Percentiles rank a stretch among this genome's conserved stretches.
Conservation (phyloP, 768 basidiomycete species). For the Hygrophoropsis aurantiaca region DNA sequence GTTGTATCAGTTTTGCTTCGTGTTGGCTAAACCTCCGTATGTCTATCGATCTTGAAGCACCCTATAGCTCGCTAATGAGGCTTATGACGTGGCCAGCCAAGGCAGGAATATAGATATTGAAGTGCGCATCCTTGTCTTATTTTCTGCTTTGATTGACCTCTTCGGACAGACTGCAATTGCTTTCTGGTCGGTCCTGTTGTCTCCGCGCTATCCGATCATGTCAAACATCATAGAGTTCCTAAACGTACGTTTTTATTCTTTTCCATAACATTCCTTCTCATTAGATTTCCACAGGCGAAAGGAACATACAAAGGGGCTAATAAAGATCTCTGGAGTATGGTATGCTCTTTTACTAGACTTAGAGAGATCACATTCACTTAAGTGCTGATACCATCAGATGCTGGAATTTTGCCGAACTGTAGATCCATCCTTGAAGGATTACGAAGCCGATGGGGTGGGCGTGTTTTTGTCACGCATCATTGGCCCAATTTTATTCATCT, state of each 20-base stretch:
- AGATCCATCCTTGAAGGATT: constrained; percentile 57
- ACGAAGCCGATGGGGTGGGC: constrained; percentile 73
- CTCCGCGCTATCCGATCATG: constrained; percentile 66
- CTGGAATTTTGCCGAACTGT: constrained; percentile 74
- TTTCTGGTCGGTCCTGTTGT: constrained; percentile 74
- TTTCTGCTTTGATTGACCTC: neutral
- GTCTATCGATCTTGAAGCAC: constrained; percentile 26
- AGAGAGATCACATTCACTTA: neutral
- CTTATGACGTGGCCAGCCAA: constrained; percentile 39
- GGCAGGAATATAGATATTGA: constrained; percentile 82
- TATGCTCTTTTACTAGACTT: constrained; percentile 27
- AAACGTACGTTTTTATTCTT: constrained; percentile 41
- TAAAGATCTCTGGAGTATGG: constrained; percentile 88
- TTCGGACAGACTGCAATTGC: constrained; percentile 60
- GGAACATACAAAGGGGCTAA: constrained; percentile 74
- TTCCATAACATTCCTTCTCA: neutral
- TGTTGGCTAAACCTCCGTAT: constrained; percentile 69
- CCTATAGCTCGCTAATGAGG: constrained; percentile 5
- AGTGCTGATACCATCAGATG: constrained; percentile 44
- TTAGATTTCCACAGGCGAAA: constrained; percentile 32
- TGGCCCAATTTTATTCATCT: constrained; percentile 2
- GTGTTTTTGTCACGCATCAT: neutral
- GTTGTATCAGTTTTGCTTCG: constrained; percentile 72
- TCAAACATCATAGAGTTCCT: constrained; percentile 68
- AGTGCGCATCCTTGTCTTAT: constrained; percentile 37